These are phyloP conservation scores for Phytophthora sojae DNA, from an alignment of 352 stramenopile species.

Conservation along the genomic window DNA sequence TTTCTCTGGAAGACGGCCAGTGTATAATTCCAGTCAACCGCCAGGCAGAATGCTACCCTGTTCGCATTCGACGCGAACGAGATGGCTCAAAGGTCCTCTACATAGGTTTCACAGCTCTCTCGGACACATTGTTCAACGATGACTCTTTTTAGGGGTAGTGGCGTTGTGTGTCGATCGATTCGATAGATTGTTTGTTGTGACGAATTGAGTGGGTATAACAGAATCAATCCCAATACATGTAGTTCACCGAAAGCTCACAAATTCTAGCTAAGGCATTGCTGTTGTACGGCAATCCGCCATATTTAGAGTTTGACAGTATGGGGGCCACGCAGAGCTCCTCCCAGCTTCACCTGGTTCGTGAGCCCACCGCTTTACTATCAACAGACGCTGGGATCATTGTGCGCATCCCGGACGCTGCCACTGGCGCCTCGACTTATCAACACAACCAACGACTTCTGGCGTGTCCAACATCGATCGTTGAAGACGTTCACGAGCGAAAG, in stretches of 20 bases:
- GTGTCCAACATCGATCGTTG: slow-evolving; percentile 7
- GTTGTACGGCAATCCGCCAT: background rate
- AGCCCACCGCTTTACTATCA: slow-evolving; percentile 51
- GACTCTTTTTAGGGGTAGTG: slow-evolving; percentile 68
- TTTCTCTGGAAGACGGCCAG: slow-evolving; percentile 78
- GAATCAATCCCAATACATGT: background rate
- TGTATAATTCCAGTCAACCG: slow-evolving; percentile 63
- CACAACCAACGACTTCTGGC: slow-evolving; percentile 49
- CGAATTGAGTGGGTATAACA: slow-evolving; percentile 3
- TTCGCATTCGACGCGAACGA: slow-evolving; percentile 53
- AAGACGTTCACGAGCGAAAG: background rate
- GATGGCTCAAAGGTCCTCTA: slow-evolving; percentile 66
- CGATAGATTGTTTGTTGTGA: slow-evolving; percentile 14
- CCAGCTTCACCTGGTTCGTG: slow-evolving; percentile 31
- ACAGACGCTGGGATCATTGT: slow-evolving; percentile 65
- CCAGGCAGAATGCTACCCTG: slow-evolving; percentile 68
- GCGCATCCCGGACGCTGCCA: slow-evolving; percentile 35
- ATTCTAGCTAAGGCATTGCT: no score
- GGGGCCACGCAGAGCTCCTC: slow-evolving; percentile 41
- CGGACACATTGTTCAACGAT: slow-evolving; percentile 67
- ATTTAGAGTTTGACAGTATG: slow-evolving; percentile 39
- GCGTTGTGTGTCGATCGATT: slow-evolving; percentile 1
- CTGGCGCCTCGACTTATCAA: slow-evolving; percentile 44
- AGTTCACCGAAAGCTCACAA: no score
- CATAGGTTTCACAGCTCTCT: slow-evolving; percentile 72